These are phyloP conservation scores for Clathrus columnatus DNA, from an alignment of 768 basidiomycete species.

Conservation along the genomic window DNA sequence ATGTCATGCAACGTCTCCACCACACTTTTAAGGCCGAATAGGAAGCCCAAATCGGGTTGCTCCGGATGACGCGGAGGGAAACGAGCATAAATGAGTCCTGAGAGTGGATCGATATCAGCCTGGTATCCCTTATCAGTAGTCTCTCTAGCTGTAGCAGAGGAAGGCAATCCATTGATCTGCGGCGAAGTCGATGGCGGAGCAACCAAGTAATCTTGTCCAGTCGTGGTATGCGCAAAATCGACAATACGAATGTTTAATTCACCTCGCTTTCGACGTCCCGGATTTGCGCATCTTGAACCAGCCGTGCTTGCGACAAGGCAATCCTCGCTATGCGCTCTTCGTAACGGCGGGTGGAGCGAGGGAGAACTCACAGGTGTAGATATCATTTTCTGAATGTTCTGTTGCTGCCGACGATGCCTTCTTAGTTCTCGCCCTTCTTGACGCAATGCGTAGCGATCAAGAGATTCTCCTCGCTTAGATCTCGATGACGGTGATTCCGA, in stretches of 20 bases:
- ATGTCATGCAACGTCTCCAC: constrained; percentile 69
- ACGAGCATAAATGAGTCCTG: constrained; percentile 79
- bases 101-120: constrained; percentile 72
- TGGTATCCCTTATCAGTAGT: constrained; percentile 66
- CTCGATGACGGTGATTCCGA: constrained; percentile 57
- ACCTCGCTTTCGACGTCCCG: constrained; percentile 68
- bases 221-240: constrained; percentile 98
- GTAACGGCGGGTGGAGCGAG: constrained; percentile 35
- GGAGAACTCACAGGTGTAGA: neutral
- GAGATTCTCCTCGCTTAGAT: constrained; percentile 69
- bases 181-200: constrained; percentile 37
- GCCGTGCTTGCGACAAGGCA: constrained; percentile 57
- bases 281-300: constrained; percentile 37
- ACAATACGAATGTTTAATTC: constrained; percentile 95
- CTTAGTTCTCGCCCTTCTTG: constrained; percentile 13
- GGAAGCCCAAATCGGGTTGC: constrained; percentile 87
- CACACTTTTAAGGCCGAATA: constrained; percentile 82
- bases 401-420: neutral
- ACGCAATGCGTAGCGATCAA: constrained; percentile 41
- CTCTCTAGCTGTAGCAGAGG: constrained; percentile 19
- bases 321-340: constrained; percentile 77
- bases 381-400: neutral
- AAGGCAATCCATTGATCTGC: constrained; percentile 24
- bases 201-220: constrained; percentile 82
- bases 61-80: constrained; percentile 91